phyloP scores from a whole-genome alignment of 2,329 filamentous ascomycete genomes.

The Curvularia lunata region DNA sequence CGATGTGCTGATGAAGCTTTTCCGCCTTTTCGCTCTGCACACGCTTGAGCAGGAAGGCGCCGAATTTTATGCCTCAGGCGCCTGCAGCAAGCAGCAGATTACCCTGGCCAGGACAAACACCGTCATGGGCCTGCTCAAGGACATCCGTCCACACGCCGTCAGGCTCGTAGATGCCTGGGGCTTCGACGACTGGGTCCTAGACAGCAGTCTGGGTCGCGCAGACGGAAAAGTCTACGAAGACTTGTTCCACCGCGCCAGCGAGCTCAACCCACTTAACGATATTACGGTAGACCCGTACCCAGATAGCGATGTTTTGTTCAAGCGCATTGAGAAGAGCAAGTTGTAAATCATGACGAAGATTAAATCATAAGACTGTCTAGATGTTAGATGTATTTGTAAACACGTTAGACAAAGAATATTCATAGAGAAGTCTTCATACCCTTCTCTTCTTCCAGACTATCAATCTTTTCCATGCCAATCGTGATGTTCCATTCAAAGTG shows the following conservation, averaged over 20 bases:
- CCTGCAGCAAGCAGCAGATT: slow-evolving; percentile 75
- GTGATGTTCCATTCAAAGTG: neutral
- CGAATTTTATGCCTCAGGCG: slow-evolving; percentile 74
- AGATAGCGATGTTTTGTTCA: slow-evolving; percentile 65
- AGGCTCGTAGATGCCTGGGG: slow-evolving; percentile 75
- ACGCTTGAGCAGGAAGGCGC: slow-evolving; percentile 72
- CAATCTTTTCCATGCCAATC: neutral
- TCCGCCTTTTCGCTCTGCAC: slow-evolving; percentile 69
- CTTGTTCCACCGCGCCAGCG: slow-evolving; percentile 73
- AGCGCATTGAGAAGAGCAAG: slow-evolving; percentile 65
- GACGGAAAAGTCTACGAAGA: slow-evolving; percentile 82
- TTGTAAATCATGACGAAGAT: slow-evolving; percentile 43
- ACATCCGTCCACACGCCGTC: slow-evolving; percentile 76
- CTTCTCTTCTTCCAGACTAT: too few relatives aligned
- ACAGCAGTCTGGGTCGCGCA: slow-evolving; percentile 71
- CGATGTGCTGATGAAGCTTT: slow-evolving; percentile 67
- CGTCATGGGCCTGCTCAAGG: slow-evolving; percentile 72
- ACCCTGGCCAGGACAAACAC: slow-evolving; percentile 69
- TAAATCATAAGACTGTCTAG: neutral
- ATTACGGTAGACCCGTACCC: slow-evolving; percentile 76
- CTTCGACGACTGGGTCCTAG: slow-evolving; percentile 79
- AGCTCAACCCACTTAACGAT: slow-evolving; percentile 75
- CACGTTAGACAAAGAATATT: slow-evolving; percentile 1
- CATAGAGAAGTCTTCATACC: too few relatives aligned
- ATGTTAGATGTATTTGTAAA: slow-evolving; percentile 9